Evolutionary conservation across 495 filamentous ascomycete genomes (phyloP).

Genomic region (Cercophora samala): DNA sequence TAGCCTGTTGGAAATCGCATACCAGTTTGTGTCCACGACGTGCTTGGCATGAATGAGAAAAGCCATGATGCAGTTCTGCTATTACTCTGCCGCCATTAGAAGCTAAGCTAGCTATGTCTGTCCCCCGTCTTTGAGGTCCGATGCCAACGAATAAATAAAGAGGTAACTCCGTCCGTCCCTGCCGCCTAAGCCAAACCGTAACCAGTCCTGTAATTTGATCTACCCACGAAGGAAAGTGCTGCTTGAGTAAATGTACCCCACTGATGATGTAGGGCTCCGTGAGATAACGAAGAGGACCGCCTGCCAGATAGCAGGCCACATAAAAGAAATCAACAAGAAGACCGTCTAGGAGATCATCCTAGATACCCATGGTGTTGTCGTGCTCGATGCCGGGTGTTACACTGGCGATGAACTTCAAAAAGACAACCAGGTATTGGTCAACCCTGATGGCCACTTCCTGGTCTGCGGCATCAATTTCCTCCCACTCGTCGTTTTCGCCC

Average conservation of each 20-base stretch:
- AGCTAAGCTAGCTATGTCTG: background rate
- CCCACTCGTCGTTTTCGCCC: conserved; percentile 74
- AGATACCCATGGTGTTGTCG: conserved; percentile 98
- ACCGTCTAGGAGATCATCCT: conserved; percentile 7
- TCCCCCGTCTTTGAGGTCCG: background rate
- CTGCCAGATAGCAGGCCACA: background rate
- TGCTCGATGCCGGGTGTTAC: conserved; percentile 97
- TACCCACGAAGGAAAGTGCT: conserved; percentile 9
- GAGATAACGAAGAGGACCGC: background rate
- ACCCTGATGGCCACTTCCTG: conserved; percentile 89
- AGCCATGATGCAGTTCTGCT: background rate
- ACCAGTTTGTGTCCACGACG: too few species aligned
- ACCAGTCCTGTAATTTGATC: background rate
- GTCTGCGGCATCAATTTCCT: conserved; percentile 68
- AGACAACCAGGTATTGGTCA: conserved; percentile 96
- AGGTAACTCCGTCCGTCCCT: background rate
- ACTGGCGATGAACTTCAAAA: conserved; percentile 97
- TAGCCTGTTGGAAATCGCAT: too few species aligned
- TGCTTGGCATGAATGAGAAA: background rate
- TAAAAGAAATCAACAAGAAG: background rate
- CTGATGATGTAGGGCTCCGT: background rate
- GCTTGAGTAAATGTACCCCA: background rate
- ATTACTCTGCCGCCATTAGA: background rate
- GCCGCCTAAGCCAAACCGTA: background rate
- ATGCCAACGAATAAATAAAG: background rate